phyloP scores from a whole-genome alignment of 768 basidiomycete species.

The Kwoniella dendrophila region DNA sequence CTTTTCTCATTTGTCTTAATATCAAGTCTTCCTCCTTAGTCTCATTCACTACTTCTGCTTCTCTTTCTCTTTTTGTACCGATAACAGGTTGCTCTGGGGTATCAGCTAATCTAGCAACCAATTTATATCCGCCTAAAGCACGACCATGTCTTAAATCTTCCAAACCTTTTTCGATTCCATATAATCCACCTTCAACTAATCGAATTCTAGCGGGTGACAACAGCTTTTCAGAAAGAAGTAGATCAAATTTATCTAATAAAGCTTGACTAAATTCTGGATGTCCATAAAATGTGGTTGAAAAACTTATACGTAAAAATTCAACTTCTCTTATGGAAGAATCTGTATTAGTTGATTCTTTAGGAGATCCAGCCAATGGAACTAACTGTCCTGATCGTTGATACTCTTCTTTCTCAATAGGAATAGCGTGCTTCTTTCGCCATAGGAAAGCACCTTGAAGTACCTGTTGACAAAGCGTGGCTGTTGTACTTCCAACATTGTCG shows the following conservation, averaged over 20 bases:
- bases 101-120: constrained; percentile 32
- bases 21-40: too few relatives aligned
- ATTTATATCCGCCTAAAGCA: constrained; percentile 37
- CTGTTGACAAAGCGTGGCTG: constrained; percentile 25
- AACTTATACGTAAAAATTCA: constrained; percentile 29
- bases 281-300: constrained; percentile 43
- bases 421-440: constrained; percentile 5
- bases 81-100: constrained; percentile 3
- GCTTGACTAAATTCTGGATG: constrained; percentile 33
- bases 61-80: neutral
- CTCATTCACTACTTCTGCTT: neutral
- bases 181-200: constrained; percentile 27
- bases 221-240: constrained; percentile 15
- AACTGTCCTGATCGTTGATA: constrained; percentile 13
- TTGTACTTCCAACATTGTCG: constrained; percentile 35
- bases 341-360: constrained; percentile 3
- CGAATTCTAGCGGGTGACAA: constrained; percentile 24
- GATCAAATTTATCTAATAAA: constrained; percentile 21
- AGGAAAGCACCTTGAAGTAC: constrained; percentile 28
- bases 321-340: constrained; percentile 23
- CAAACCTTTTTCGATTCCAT: constrained; percentile 39
- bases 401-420: neutral
- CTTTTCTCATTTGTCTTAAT: too few relatives aligned
- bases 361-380: constrained; percentile 35
- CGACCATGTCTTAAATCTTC: constrained; percentile 30